Evolutionary conservation across 345 rosid species (phyloP).

Genomic region (Eucalyptus brandiana): DNA sequence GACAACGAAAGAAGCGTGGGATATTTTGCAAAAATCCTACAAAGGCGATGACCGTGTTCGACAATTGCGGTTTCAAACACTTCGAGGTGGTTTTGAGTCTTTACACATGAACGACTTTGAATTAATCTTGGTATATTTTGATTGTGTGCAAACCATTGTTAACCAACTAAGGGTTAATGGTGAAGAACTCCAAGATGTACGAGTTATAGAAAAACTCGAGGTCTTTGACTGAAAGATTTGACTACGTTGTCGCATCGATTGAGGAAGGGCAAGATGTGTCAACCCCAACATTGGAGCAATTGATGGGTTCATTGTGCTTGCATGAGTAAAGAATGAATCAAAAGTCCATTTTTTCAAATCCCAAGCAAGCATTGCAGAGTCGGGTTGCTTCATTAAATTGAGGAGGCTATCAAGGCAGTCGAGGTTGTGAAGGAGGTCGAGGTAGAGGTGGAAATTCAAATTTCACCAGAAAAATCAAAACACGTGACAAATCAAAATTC

Average conservation of each 20-base stretch:
- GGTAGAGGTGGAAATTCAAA: not conserved
- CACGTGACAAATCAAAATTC: not conserved
- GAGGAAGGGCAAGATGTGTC: not conserved
- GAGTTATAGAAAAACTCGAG: not conserved
- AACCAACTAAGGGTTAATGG: not conserved
- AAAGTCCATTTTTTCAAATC: not conserved
- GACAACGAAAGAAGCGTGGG: not conserved
- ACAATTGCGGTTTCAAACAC: not conserved
- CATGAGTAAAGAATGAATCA: not conserved
- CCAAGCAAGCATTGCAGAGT: not conserved
- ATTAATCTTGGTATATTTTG: not conserved
- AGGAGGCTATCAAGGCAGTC: not conserved
- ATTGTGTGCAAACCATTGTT: not conserved
- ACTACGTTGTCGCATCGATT: fast-evolving
- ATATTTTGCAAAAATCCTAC: not conserved
- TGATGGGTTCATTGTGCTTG: not conserved
- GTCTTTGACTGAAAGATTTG: not conserved
- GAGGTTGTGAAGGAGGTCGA: not conserved
- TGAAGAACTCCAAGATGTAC: not conserved
- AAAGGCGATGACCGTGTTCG: not conserved
- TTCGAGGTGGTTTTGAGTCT: not conserved
- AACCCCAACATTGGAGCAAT: not conserved
- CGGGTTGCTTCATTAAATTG: not conserved
- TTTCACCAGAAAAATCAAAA: not conserved
- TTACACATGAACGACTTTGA: not conserved